Evolutionary conservation across 371 early-diverging fungal genomes (phyloP).

Genomic region (Blakeslea trispora): DNA sequence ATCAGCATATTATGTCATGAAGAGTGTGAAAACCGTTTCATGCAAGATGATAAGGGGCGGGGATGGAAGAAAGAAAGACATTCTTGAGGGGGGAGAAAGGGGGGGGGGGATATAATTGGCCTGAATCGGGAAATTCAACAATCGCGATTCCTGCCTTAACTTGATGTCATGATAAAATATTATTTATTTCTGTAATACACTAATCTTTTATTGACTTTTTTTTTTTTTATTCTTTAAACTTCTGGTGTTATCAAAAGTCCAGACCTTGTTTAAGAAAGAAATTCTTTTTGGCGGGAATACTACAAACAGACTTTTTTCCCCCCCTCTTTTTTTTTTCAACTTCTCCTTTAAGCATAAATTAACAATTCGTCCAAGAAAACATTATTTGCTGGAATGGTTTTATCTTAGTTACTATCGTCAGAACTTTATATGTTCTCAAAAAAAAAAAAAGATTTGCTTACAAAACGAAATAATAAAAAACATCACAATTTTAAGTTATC

Average conservation of each 20-base stretch:
- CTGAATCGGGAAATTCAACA: slow-evolving; percentile 17
- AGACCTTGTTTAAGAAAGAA: not conserved
- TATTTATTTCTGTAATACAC: slow-evolving; percentile 34
- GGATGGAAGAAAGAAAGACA: slow-evolving; percentile 21
- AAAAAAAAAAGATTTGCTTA: no score
- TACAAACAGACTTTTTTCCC: no score
- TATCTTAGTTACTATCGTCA: not conserved
- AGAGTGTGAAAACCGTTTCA: slow-evolving; percentile 27
- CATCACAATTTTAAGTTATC: not conserved
- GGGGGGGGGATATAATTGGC: slow-evolving; percentile 4
- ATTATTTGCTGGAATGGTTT: not conserved
- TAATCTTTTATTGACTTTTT: slow-evolving; percentile 28
- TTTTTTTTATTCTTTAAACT: slow-evolving; percentile 44
- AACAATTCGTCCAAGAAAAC: not conserved
- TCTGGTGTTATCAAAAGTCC: slow-evolving; percentile 1
- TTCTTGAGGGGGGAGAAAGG: slow-evolving; percentile 25
- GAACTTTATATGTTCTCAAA: not conserved
- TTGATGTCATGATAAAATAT: slow-evolving; percentile 24
- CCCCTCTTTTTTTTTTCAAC: no score
- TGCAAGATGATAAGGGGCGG: slow-evolving; percentile 22
- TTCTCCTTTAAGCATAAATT: not conserved
- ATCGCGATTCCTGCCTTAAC: slow-evolving; percentile 18
- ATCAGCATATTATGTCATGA: slow-evolving; percentile 38
- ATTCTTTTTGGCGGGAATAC: not conserved
- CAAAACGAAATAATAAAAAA: no score